These are phyloP conservation scores for Cokeromyces recurvatus DNA, from an alignment of 371 early-diverging fungal species.

Conservation along the genomic window DNA sequence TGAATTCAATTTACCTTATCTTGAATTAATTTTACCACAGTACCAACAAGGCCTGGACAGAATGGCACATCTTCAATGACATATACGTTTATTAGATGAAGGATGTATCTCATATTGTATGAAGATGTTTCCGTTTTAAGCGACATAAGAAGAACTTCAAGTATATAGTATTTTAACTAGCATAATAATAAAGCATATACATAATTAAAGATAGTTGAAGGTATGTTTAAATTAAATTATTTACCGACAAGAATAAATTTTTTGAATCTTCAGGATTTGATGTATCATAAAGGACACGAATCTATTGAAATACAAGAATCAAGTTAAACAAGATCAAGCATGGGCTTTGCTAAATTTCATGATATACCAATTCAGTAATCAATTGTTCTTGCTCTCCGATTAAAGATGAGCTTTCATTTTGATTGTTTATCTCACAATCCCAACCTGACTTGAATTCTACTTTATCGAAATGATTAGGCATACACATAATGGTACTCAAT, in stretches of 20 bases:
- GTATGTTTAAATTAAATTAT: background rate
- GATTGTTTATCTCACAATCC: constrained; percentile 44
- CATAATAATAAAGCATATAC: background rate
- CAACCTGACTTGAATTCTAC: constrained; percentile 52
- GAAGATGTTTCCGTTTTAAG: constrained; percentile 64
- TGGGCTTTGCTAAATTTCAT: background rate
- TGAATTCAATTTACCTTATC: constrained; percentile 76
- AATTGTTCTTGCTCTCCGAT: constrained; percentile 53
- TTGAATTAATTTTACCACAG: constrained; percentile 68
- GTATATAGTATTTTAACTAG: constrained; percentile 67
- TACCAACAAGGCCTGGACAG: constrained; percentile 67
- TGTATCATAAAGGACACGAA: constrained; percentile 54
- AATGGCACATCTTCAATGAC: constrained; percentile 73
- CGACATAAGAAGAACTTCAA: constrained; percentile 65
- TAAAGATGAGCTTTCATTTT: background rate
- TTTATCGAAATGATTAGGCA: constrained; percentile 71
- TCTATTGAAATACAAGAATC: constrained; percentile 18
- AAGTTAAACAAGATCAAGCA: too few species aligned
- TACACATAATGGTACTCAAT: constrained; percentile 60
- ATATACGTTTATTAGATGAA: constrained; percentile 71
- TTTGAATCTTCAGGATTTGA: constrained; percentile 23
- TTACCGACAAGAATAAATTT: constrained; percentile 43
- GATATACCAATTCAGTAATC: constrained; percentile 46
- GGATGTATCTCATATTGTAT: constrained; percentile 62
- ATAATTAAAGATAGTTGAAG: too few species aligned